A percentile compares a stretch with the other conserved stretches of the same genome.
Evolutionary conservation across 306 rosid genomes (phyloP).

Genomic region (Fragaria ananassa): DNA sequence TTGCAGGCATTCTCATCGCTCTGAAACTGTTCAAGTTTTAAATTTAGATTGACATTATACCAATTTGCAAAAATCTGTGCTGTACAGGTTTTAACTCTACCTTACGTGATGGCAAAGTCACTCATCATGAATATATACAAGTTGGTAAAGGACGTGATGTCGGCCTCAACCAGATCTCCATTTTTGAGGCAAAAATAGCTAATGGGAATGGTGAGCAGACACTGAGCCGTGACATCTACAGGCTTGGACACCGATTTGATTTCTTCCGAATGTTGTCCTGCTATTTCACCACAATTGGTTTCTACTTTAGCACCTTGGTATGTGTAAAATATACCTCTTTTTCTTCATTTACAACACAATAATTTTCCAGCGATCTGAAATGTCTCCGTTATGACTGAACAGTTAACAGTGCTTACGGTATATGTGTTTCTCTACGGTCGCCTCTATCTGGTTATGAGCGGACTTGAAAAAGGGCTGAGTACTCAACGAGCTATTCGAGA

Average conservation of each 20-base stretch:
- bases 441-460: conserved; percentile 87
- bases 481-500: conserved; percentile 49
- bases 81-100: conserved; percentile 87
- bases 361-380: conserved; percentile 11
- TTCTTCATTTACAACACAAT: conserved; percentile 7
- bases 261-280: conserved; percentile 90
- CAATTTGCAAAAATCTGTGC: conserved; percentile 14
- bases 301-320: conserved; percentile 96
- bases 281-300: conserved; percentile 84
- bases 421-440: conserved; percentile 90
- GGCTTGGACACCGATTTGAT: conserved; percentile 96
- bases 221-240: conserved; percentile 84
- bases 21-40: not conserved
- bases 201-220: conserved; percentile 97
- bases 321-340: conserved; percentile 23
- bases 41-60: conserved; percentile 7
- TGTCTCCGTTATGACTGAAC: conserved; percentile 37
- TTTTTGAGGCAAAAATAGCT: conserved; percentile 96
- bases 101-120: conserved; percentile 82
- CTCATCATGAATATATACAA: conserved; percentile 97
- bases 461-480: conserved; percentile 68
- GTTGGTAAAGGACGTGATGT: conserved; percentile 98
- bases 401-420: conserved; percentile 87
- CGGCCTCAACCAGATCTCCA: conserved; percentile 94
- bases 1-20: conserved; percentile 65